phyloP scores from a whole-genome alignment of 2,329 filamentous ascomycete genomes.

The Thielaviopsis punctulata region DNA sequence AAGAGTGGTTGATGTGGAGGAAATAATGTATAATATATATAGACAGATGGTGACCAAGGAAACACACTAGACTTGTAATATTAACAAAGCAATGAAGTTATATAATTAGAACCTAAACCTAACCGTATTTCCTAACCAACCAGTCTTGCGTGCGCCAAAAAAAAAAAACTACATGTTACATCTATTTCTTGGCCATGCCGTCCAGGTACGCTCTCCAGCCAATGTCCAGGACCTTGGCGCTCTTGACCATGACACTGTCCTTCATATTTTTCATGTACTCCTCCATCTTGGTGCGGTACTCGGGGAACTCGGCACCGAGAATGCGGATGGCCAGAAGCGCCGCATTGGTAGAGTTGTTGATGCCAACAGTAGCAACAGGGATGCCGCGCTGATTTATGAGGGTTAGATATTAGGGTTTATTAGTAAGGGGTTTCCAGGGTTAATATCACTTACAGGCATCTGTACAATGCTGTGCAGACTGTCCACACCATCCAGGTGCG shows the following conservation, averaged over 20 bases:
- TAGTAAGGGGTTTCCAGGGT: no score
- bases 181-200: conserved; percentile 18
- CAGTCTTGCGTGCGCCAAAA: conserved; percentile 1
- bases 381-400: conserved; percentile 30
- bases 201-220: conserved; percentile 39
- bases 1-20: neutral
- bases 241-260: conserved; percentile 47
- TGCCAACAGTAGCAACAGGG: conserved; percentile 59
- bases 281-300: conserved; percentile 39
- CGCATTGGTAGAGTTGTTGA: conserved; percentile 67
- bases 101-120: neutral
- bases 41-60: neutral
- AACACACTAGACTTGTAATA: neutral
- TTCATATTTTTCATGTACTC: conserved; percentile 46
- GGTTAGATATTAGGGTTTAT: neutral
- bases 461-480: conserved; percentile 58
- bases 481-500: conserved; percentile 53
- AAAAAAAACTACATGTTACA: neutral
- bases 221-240: conserved; percentile 33
- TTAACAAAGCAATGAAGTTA: neutral
- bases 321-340: conserved; percentile 55
- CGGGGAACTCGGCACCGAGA: conserved; percentile 38
- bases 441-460: conserved; percentile 55
- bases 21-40: neutral
- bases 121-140: neutral